Percentiles rank a stretch among this genome's conserved stretches.
Conservation (phyloP, 805 yeast genomes). For the Ogataea sp. region DNA sequence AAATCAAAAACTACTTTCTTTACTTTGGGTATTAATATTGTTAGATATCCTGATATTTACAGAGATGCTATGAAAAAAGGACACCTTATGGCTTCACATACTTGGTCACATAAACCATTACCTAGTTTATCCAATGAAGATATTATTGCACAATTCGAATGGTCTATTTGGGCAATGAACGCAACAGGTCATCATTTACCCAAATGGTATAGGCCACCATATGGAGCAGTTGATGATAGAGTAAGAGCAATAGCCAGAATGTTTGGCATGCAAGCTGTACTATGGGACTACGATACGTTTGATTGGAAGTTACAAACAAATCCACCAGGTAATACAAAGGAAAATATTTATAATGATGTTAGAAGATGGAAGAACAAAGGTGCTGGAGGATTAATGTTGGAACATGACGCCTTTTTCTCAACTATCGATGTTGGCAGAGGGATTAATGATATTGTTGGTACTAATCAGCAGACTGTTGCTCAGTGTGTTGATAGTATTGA, state of each 20-base stretch:
- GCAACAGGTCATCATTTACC: constrained; percentile 86
- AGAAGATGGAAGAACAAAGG: constrained; percentile 36
- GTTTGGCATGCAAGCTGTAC: constrained; percentile 79
- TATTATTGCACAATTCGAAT: constrained; percentile 80
- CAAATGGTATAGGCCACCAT: constrained; percentile 93
- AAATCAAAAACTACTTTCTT: constrained; percentile 65
- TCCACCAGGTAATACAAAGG: constrained; percentile 35
- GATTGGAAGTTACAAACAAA: constrained; percentile 74
- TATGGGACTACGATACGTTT: constrained; percentile 89
- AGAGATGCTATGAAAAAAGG: constrained; percentile 47
- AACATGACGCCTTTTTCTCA: constrained; percentile 66
- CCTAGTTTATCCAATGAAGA: constrained; percentile 74
- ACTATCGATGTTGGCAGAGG: constrained; percentile 68
- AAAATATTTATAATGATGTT: constrained; percentile 49
- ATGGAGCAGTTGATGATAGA: constrained; percentile 88
- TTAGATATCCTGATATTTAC: constrained; percentile 70
- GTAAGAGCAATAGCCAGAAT: constrained; percentile 71
- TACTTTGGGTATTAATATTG: constrained; percentile 75
- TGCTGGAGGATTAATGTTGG: constrained; percentile 63
- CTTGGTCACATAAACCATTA: constrained; percentile 86
- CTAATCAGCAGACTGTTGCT: constrained; percentile 67
- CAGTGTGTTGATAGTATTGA: constrained; percentile 65
- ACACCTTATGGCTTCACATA: constrained; percentile 80
- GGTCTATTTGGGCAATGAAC: constrained; percentile 98
- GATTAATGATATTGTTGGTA: constrained; percentile 45